phyloP scores from a whole-genome alignment of 768 basidiomycete species.

The Cyclocybe aegerita region DNA sequence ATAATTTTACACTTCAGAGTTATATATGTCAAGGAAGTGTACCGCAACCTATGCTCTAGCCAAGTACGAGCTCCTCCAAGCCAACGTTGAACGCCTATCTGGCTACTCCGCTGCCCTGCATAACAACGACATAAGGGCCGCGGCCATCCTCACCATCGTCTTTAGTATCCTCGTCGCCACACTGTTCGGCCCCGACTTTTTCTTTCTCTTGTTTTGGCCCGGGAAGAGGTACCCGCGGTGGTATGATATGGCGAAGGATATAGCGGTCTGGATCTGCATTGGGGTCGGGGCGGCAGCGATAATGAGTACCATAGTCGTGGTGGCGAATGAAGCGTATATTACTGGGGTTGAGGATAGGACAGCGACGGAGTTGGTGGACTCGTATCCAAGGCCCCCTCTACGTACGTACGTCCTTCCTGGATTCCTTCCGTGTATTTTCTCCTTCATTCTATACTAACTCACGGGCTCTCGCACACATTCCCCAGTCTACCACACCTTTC shows the following conservation, averaged over 20 bases:
- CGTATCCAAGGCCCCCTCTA: slow-evolving; percentile 25
- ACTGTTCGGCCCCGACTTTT: slow-evolving; percentile 34
- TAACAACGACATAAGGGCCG: slow-evolving; percentile 30
- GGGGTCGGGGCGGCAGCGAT: slow-evolving; percentile 28
- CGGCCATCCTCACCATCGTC: slow-evolving; percentile 29
- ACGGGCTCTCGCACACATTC: too few relatives aligned
- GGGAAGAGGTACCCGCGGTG: slow-evolving; percentile 28
- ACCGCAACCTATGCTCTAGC: slow-evolving; percentile 33
- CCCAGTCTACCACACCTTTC: slow-evolving; percentile 27
- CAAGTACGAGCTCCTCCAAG: slow-evolving; percentile 31
- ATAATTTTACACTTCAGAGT: not conserved
- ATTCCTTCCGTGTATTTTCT: not conserved
- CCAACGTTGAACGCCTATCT: slow-evolving; percentile 20
- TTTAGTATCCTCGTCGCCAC: slow-evolving; percentile 35
- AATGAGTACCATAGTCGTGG: slow-evolving; percentile 30
- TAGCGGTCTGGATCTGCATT: slow-evolving; percentile 23
- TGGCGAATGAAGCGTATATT: slow-evolving; percentile 21
- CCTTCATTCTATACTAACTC: not conserved
- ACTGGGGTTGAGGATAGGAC: slow-evolving; percentile 20
- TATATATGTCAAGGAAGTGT: slow-evolving; percentile 14
- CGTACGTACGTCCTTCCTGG: slow-evolving; percentile 14
- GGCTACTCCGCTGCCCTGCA: slow-evolving; percentile 20
- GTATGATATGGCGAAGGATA: slow-evolving; percentile 23
- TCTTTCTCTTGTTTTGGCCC: slow-evolving; percentile 36
- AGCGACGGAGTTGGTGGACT: slow-evolving; percentile 12